A percentile compares a stretch with the other conserved stretches of the same genome.
These are phyloP conservation scores for Penicillium crustosum DNA, from an alignment of 2,329 filamentous ascomycete species.

Conservation along the genomic window DNA sequence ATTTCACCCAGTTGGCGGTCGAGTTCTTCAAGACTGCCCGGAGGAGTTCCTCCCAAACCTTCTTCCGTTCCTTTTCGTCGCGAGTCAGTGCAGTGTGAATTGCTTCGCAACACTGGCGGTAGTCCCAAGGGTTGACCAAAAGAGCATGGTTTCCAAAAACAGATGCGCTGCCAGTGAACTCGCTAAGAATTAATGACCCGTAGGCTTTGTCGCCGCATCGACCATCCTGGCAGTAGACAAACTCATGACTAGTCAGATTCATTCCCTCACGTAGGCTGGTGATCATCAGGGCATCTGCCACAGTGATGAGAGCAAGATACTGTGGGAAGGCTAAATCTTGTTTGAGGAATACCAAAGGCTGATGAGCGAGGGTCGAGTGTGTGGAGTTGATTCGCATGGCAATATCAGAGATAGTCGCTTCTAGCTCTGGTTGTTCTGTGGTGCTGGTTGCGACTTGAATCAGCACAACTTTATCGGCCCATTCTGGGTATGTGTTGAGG, in stretches of 20 bases:
- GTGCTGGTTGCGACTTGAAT: conserved; percentile 93
- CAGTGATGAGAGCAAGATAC: conserved; percentile 85
- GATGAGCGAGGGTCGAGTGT: conserved; percentile 86
- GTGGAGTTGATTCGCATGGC: conserved; percentile 90
- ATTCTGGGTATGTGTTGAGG: conserved; percentile 88
- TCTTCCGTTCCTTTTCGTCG: conserved; percentile 68
- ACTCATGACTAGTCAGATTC: conserved; percentile 95
- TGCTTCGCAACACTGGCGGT: conserved; percentile 79
- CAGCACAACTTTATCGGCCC: conserved; percentile 80
- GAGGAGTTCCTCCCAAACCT: conserved; percentile 72
- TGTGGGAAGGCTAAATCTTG: conserved; percentile 92
- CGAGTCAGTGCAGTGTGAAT: conserved; percentile 84
- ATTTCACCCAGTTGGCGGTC: conserved; percentile 80
- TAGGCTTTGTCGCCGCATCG: conserved; percentile 71
- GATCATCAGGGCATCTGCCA: conserved; percentile 90
- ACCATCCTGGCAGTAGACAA: conserved; percentile 88
- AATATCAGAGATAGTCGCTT: conserved; percentile 87
- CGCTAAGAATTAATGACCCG: conserved; percentile 85
- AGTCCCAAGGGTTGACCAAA: conserved; percentile 93
- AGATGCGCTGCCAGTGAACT: conserved; percentile 89
- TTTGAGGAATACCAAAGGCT: conserved; percentile 89
- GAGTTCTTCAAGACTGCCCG: conserved; percentile 76
- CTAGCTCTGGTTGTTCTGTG: conserved; percentile 81
- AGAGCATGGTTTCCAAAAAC: conserved; percentile 80
- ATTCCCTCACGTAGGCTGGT: conserved; percentile 94